Evolutionary conservation across 2,329 filamentous ascomycete genomes (phyloP).

Genomic region (Domatiomyces catenatus): DNA sequence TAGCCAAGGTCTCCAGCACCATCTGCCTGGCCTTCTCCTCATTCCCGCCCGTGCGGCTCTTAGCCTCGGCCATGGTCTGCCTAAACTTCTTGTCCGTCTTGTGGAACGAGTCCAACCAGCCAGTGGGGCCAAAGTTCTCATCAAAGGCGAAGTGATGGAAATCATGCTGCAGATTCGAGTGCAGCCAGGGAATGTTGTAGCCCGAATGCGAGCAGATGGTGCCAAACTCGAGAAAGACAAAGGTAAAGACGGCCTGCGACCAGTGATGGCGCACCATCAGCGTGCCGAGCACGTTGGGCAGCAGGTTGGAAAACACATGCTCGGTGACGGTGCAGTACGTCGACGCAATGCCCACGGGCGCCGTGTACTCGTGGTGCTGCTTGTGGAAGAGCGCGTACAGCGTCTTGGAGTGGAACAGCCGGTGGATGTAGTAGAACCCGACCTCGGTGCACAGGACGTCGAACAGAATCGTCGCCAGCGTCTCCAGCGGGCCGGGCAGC

Average conservation of each 20-base stretch:
- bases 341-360: slow-evolving; percentile 7
- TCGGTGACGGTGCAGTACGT: slow-evolving; percentile 8
- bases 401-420: slow-evolving; percentile 5
- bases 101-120: slow-evolving; percentile 14
- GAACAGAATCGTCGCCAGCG: neutral
- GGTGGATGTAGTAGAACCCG: slow-evolving; percentile 12
- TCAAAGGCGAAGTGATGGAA: slow-evolving; percentile 17
- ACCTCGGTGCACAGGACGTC: slow-evolving; percentile 10
- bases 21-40: neutral
- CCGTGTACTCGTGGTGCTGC: slow-evolving; percentile 9
- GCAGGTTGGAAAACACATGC: slow-evolving; percentile 4
- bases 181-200: slow-evolving; percentile 8
- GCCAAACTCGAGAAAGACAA: slow-evolving; percentile 6
- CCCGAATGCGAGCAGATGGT: slow-evolving; percentile 8
- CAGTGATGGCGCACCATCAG: slow-evolving; percentile 7
- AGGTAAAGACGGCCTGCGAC: slow-evolving; percentile 6
- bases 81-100: neutral
- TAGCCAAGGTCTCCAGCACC: neutral
- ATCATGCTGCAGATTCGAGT: slow-evolving; percentile 10
- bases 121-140: slow-evolving; percentile 7
- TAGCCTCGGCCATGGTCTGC: neutral
- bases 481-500: neutral
- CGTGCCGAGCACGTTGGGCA: slow-evolving; percentile 4
- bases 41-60: neutral
- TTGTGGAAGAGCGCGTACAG: slow-evolving; percentile 9